phyloP scores from a whole-genome alignment of 768 basidiomycete species.

The Strobilomyces confusus region DNA sequence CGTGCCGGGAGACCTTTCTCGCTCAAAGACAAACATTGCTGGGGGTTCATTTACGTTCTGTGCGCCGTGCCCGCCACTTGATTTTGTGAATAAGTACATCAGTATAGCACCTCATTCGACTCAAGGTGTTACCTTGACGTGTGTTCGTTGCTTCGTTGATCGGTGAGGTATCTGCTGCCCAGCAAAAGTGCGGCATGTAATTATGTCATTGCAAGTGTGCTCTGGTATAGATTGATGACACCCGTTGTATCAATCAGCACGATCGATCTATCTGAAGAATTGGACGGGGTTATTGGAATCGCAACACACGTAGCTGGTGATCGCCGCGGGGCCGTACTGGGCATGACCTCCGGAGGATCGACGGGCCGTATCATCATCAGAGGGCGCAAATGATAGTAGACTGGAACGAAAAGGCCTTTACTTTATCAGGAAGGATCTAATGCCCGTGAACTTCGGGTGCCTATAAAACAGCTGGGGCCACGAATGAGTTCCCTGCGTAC shows the following conservation, averaged over 20 bases:
- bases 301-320: not conserved
- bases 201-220: not conserved
- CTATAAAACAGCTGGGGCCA: conserved; percentile 9
- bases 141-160: not conserved
- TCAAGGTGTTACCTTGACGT: no score
- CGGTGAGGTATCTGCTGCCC: not conserved
- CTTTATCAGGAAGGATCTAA: conserved; percentile 9
- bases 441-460: not conserved
- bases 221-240: not conserved
- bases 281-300: not conserved
- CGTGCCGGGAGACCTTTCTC: not conserved
- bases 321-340: not conserved
- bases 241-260: not conserved
- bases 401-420: not conserved
- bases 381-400: not conserved
- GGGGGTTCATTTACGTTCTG: not conserved
- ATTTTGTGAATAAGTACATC: not conserved
- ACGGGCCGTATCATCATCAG: conserved; percentile 2
- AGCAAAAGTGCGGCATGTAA: not conserved
- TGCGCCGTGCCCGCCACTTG: not conserved
- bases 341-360: conserved; percentile 10
- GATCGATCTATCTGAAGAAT: conserved; percentile 4
- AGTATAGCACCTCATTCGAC: no score
- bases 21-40: no score
- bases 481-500: conserved; percentile 3